Evolutionary conservation across 148 eudicot genomes (phyloP).

Genomic region (Rhododendron griersonianum): DNA sequence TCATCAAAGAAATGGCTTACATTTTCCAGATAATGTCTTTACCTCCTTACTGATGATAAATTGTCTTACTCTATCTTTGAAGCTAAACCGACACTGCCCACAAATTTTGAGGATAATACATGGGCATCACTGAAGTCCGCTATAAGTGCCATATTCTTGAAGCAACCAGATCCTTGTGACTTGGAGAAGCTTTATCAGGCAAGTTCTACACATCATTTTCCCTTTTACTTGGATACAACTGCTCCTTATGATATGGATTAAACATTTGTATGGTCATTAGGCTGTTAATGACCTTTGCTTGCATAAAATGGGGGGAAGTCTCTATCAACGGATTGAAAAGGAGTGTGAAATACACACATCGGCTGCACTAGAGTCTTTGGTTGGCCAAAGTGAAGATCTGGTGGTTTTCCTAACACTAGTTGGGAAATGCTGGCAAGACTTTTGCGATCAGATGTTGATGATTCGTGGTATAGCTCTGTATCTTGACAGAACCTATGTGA

Average conservation of each 20-base stretch:
- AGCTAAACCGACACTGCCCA: constrained; percentile 85
- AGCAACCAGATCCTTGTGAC: constrained; percentile 87
- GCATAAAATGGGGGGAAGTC: constrained; percentile 91
- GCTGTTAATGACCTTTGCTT: constrained; percentile 92
- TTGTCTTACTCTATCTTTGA: constrained; percentile 14
- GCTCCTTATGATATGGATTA: constrained; percentile 1
- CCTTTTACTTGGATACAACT: not conserved
- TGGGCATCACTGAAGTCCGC: constrained; percentile 92
- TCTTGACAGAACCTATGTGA: constrained; percentile 96
- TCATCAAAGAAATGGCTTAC: not conserved
- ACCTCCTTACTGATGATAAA: not conserved
- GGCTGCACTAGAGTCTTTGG: constrained; percentile 61
- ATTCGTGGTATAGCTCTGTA: constrained; percentile 92
- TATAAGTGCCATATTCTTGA: constrained; percentile 84
- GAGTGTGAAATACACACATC: constrained; percentile 86
- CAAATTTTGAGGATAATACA: constrained; percentile 85
- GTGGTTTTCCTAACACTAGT: constrained; percentile 85
- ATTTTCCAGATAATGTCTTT: not conserved
- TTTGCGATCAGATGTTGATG: constrained; percentile 96
- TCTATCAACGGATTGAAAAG: constrained; percentile 80
- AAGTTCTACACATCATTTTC: not conserved
- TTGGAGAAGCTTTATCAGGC: constrained; percentile 94
- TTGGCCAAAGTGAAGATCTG: constrained; percentile 91
- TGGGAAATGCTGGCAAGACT: constrained; percentile 97
- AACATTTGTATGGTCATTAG: constrained; percentile 27